Base-by-base conservation (phyloP, 495 filamentous ascomycete genomes). In the Aspergillus hancockii region DNA sequence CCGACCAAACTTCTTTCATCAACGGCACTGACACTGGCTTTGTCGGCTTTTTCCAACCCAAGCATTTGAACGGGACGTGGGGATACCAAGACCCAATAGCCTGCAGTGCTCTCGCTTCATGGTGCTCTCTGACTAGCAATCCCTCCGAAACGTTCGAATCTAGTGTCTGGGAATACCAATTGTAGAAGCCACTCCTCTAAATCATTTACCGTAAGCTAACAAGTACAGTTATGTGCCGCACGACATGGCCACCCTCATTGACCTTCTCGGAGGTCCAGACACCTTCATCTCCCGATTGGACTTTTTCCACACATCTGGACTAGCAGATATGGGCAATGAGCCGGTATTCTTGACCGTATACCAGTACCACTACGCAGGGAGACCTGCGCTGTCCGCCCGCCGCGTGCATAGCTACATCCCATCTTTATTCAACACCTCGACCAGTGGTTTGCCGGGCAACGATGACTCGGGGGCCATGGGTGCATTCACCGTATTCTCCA, bases 131-230 rank as follows among this genome's bases (percentile, higher is more conserved):
- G 74, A 73, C 77, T 49, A 79, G 78, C 50, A 74, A 67, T n/a
- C 79, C 66, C 6, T 75, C 75, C 7, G 79, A 81, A 25, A 83
- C 86, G 46, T 92, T 91, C 60, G 79, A 93, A 69, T 89, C 76
- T 1, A 79, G 84, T 13, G 83, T 89, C 4, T 90, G 88, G 80
- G 84, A 89, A 60, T 93, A 93, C 66, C 85, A 85, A 53, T 90
- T 92, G 75, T 79, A 68, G 28, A 67, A 45, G 25, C 9, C 19
- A 31, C n/a, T 18, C 8, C 3, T 7, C 25, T 1, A 23, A 16
- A 6, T 13, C 1, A 3, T 23, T 16, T 40, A 6, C 28, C 21
- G 0, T 18, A 34, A 23, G 16, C 51, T 54, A 25, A 54, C 51
- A 41, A 54, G 14, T 23, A 45, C 53, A 79, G 77, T 74, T 88